Evolutionary conservation across 1,284 basidiomycete species (phyloP).

Genomic region (Caloboletus firmus): DNA sequence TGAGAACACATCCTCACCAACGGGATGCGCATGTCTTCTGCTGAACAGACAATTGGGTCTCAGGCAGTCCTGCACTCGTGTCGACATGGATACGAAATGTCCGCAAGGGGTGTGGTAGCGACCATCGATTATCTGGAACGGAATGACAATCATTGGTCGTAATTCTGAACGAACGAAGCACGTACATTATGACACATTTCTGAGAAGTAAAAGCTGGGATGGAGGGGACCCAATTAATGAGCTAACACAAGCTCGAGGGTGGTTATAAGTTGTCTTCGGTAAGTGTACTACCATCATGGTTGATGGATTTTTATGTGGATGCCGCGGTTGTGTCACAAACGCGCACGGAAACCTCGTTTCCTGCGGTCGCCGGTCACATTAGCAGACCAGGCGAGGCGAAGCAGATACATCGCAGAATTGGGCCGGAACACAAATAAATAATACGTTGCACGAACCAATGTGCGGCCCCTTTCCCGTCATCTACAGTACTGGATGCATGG

Average conservation of each 20-base stretch:
- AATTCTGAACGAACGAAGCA: conserved; percentile 16
- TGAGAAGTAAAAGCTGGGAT: conserved; percentile 17
- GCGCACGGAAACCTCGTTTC: conserved; percentile 44
- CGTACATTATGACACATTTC: conserved; percentile 80
- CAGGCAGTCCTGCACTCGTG: conserved; percentile 66
- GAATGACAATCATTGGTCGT: conserved; percentile 6
- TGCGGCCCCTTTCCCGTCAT: conserved; percentile 9
- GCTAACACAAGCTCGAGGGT: conserved; percentile 14
- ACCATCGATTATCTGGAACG: conserved; percentile 69
- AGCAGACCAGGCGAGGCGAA: conserved; percentile 38
- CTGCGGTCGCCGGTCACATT: conserved; percentile 35
- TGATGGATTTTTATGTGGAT: conserved; percentile 34
- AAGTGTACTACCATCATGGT: conserved; percentile 17
- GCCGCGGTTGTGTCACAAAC: conserved; percentile 35
- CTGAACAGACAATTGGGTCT: conserved; percentile 70
- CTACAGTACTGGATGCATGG: conserved; percentile 11
- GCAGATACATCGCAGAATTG: conserved; percentile 34
- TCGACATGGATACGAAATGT: conserved; percentile 76
- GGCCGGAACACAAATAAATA: conserved; percentile 25
- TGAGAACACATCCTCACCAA: conserved; percentile 42
- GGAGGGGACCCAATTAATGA: conserved; percentile 12
- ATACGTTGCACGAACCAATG: conserved; percentile 24
- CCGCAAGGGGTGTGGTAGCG: conserved; percentile 69
- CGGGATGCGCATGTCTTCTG: conserved; percentile 55
- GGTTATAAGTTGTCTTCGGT: conserved; percentile 21